Evolutionary conservation across 129 eudicot species (phyloP), one percentile per base, ranked within the genome.

Genomic region (Ambrosia trifida): DNA sequence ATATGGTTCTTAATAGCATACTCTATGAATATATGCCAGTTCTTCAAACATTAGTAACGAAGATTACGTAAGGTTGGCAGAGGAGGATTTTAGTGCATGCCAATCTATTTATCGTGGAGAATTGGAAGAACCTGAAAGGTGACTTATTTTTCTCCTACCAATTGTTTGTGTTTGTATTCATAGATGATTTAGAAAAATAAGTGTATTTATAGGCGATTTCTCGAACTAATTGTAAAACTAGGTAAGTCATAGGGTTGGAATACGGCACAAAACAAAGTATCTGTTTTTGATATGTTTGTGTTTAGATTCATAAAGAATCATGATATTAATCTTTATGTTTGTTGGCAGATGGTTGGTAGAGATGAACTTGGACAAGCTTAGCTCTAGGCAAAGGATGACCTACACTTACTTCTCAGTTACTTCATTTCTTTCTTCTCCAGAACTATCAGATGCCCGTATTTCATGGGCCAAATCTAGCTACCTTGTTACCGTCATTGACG

Each of bases 391-490:
- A 4, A 94, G 80, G 66, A 44, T 85, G 53, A 88, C 93, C 52
- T 94, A 85, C 79, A 82, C 86, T 80, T 89, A 87, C 79, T 89
- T 94, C 76, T 82, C 97, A 43, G 96, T 85, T 30, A 90, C 95
- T 28, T 81, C 93, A 69, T 83, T 86, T 66, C 43, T 85, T 70
- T 80, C 62, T 8, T 38, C 89, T n/a, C n/a, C n/a, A n/a, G n/a
- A n/a, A n/a, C n/a, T n/a, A n/a, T 70, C 87, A 32, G 95, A 89
- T 82, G 96, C 96, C 2, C 95, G 98, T 16, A 77, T 89, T 57
- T 73, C 95, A 41, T 94, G 96, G 98, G 96, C 96, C 33, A 89
- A 94, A 78, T 85, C 79, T 72, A 80, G 78, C 18, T 81, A 83
- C n/a, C 88, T 89, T 18, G 84, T 88, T 12, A 79, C 89, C 0